Conservation (phyloP, 352 stramenopile genomes). For the Hyphochytrium catenoides region DNA sequence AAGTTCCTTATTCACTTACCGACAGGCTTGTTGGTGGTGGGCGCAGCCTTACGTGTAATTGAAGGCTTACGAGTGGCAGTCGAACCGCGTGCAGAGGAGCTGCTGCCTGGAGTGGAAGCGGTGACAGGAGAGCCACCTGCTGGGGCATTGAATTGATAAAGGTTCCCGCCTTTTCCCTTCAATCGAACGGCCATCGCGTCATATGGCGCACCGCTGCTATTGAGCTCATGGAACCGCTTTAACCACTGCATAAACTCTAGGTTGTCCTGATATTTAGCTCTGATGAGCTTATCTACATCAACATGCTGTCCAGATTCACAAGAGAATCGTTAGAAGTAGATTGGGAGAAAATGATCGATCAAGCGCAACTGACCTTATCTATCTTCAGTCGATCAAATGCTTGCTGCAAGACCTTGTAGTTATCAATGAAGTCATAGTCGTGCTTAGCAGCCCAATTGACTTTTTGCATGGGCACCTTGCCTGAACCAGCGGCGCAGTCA, state of each 20-base stretch:
- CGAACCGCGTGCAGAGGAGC: too few relatives aligned
- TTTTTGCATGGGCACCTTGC: slow-evolving; percentile 83
- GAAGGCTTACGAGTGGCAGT: too few relatives aligned
- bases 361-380: slow-evolving; percentile 21
- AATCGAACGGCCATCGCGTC: slow-evolving; percentile 70
- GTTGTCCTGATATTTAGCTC: slow-evolving; percentile 99
- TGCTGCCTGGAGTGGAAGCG: too few relatives aligned
- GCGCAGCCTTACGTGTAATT: too few relatives aligned
- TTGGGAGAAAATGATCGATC: neutral
- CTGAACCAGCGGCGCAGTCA: slow-evolving; percentile 29
- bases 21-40: too few relatives aligned
- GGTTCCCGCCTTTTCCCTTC: slow-evolving; percentile 75
- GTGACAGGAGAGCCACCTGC: too few relatives aligned
- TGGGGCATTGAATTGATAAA: too few relatives aligned
- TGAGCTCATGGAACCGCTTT: slow-evolving; percentile 75
- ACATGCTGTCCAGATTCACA: slow-evolving; percentile 43
- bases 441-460: slow-evolving; percentile 93
- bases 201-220: slow-evolving; percentile 63
- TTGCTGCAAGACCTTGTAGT: slow-evolving; percentile 98
- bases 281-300: slow-evolving; percentile 91
- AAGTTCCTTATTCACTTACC: too few relatives aligned
- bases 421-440: slow-evolving; percentile 94
- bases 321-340: neutral
- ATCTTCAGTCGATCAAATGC: slow-evolving; percentile 88
- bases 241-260: slow-evolving; percentile 99